phyloP scores from a whole-genome alignment of 176 grass and related monocot species.

The Triticum turgidum region DNA sequence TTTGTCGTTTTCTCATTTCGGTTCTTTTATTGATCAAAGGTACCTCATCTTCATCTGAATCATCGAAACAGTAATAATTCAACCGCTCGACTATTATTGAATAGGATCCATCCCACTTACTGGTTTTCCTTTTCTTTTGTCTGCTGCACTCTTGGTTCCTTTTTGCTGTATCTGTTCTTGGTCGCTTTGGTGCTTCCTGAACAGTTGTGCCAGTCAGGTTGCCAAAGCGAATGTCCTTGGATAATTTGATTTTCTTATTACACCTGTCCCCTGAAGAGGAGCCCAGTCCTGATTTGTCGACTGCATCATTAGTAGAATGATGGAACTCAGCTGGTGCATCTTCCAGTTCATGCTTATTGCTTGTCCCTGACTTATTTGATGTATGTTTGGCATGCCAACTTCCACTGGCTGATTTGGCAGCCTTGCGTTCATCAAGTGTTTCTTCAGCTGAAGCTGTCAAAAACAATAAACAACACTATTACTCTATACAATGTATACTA shows the following conservation, averaged over 20 bases:
- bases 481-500: neutral
- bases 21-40: slow-evolving; percentile 69
- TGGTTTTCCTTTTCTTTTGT: slow-evolving; percentile 48
- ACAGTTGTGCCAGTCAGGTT: neutral
- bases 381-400: slow-evolving; percentile 16
- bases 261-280: slow-evolving; percentile 24
- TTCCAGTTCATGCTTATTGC: slow-evolving; percentile 28
- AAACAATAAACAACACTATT: slow-evolving; percentile 17
- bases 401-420: slow-evolving; percentile 19
- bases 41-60: slow-evolving; percentile 47
- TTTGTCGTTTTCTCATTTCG: slow-evolving; percentile 51
- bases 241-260: slow-evolving; percentile 50
- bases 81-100: slow-evolving; percentile 40
- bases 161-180: slow-evolving; percentile 24
- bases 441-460: slow-evolving; percentile 39
- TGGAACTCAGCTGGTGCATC: slow-evolving; percentile 23
- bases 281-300: slow-evolving; percentile 24
- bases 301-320: slow-evolving; percentile 2
- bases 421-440: slow-evolving; percentile 28
- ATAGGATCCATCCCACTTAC: slow-evolving; percentile 31
- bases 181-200: slow-evolving; percentile 38
- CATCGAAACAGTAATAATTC: slow-evolving; percentile 40
- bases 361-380: slow-evolving; percentile 27
- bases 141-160: slow-evolving; percentile 35
- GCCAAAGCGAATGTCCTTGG: slow-evolving; percentile 23